These are phyloP conservation scores for Dryas alaskensis DNA, from an alignment of 306 rosid genomes.

Conservation along the genomic window DNA sequence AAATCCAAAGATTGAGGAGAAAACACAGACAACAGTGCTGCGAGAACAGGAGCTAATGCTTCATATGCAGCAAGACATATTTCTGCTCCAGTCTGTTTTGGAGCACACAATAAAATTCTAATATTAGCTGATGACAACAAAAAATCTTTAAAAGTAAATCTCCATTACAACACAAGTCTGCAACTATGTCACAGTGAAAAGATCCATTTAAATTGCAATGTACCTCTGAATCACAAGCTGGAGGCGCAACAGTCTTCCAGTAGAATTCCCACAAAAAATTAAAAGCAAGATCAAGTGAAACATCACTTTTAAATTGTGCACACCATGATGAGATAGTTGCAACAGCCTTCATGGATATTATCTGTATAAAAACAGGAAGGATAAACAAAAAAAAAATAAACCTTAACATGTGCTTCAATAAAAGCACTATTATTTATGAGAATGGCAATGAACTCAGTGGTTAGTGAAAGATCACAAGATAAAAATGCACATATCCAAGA, in stretches of 20 bases:
- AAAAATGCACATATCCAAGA: neutral
- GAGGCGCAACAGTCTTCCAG: conserved; percentile 56
- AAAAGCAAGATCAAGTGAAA: conserved; percentile 40
- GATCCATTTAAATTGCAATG: conserved; percentile 21
- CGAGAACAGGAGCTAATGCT: conserved; percentile 64
- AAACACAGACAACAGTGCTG: conserved; percentile 50
- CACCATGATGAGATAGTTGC: conserved; percentile 62
- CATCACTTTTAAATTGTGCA: conserved; percentile 41
- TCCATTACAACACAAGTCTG: conserved; percentile 13
- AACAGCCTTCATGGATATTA: conserved; percentile 65
- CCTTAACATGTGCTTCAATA: conserved; percentile 3
- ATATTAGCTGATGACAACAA: conserved; percentile 25
- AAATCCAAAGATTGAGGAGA: conserved; percentile 40
- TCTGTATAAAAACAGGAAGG: conserved; percentile 43
- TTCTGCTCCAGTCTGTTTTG: conserved; percentile 71
- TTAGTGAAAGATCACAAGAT: neutral
- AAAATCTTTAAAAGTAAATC: conserved; percentile 5
- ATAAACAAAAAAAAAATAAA: conserved; percentile 25
- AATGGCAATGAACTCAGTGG: neutral
- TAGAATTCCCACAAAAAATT: conserved; percentile 74
- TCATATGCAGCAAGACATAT: conserved; percentile 82
- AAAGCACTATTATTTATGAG: neutral
- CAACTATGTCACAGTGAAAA: conserved; percentile 15
- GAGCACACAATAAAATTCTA: conserved; percentile 29
- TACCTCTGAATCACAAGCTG: conserved; percentile 72